Base-by-base conservation (phyloP, 106 monocot genomes). In the Allium cepa region DNA sequence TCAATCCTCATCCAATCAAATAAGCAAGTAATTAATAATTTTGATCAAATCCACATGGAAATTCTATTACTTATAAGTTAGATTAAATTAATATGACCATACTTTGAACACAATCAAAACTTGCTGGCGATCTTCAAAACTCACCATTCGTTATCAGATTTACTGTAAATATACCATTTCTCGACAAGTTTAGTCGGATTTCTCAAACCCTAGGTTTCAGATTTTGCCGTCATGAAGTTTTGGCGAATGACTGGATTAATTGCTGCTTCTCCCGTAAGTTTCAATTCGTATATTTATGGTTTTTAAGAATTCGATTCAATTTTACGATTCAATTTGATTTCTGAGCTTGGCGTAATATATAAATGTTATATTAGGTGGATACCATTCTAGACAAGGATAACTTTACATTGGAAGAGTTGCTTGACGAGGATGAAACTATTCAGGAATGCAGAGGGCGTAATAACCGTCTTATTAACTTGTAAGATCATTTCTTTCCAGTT, bases 371-470 rank as follows among this genome's bases (percentile, higher is more conserved):
- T 50, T 70, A 82, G 82, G 82, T 82, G 74, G 82, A 82, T 64
- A 47, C 77, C 46, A 82, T 82, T 57, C 66, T 82, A 59, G 82
- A 82, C 48, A 82, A 82, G 77, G 82, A 78, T 49, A 77, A 71
- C 49, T 82, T 77, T 56, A 82, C 68, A 9, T 56, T 78, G 55
- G 82, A 82, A 67, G 82, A 82, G 70, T 78, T 82, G 48, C 82
- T 82, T 56, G 82, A 82, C 46, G 82, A 82, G 71, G 82, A 82
- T 60, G 82, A 82, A 55, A 78, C 78, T 11, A 78, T 82, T 62
- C 82, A 82, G 71, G 82, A 49, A 16, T 65, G 82, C 82, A 82
- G 78, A 75, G 77, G 74, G 10, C 74, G 74, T 10, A 82, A 82
- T 61, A 70, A 53, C 17, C 82, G 82, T 14, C 82, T 82, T 22